Conservation (phyloP, 2,329 filamentous ascomycete genomes). For the Scedosporium apiospermum region DNA sequence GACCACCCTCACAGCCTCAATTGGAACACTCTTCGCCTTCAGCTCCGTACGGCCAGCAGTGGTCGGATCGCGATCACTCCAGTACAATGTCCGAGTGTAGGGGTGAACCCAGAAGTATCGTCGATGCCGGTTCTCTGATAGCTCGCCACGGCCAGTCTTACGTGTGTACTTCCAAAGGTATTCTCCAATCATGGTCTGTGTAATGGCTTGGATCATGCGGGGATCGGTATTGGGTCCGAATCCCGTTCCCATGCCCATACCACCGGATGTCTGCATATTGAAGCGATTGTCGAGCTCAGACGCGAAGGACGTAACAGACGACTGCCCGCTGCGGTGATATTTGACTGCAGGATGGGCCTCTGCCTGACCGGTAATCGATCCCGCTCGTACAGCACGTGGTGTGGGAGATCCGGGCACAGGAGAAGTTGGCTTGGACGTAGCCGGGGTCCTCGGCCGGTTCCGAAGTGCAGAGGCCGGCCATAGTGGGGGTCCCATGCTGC, state of each 20-base stretch:
- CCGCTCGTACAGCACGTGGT: slow-evolving; percentile 35
- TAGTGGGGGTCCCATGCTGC: slow-evolving; percentile 72
- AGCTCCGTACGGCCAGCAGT: slow-evolving; percentile 68
- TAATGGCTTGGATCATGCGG: slow-evolving; percentile 98
- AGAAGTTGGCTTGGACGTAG: slow-evolving; percentile 33
- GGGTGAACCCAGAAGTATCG: slow-evolving; percentile 99
- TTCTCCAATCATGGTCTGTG: slow-evolving; percentile 98
- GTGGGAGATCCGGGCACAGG: slow-evolving; percentile 47
- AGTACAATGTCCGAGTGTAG: slow-evolving; percentile 92
- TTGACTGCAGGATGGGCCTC: slow-evolving; percentile 3
- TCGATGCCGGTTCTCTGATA: slow-evolving; percentile 82
- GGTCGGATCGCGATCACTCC: slow-evolving; percentile 85
- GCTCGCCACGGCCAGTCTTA: slow-evolving; percentile 78
- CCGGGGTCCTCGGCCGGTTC: slow-evolving; percentile 52
- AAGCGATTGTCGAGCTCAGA: slow-evolving; percentile 91
- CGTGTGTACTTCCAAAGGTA: slow-evolving; percentile 99
- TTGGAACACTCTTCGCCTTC: slow-evolving; percentile 78
- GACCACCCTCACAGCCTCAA: slow-evolving; percentile 86
- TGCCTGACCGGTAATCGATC: neutral
- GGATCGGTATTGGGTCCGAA: slow-evolving; percentile 74
- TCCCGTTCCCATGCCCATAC: slow-evolving; percentile 35
- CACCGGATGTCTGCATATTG: slow-evolving; percentile 53
- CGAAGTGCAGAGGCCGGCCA: slow-evolving; percentile 66
- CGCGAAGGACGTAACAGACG: slow-evolving; percentile 89
- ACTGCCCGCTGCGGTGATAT: slow-evolving; percentile 47